Evolutionary conservation across 805 yeast species (phyloP), one percentile per base, ranked within the genome.

Genomic region (Saturnispora halmiae): DNA sequence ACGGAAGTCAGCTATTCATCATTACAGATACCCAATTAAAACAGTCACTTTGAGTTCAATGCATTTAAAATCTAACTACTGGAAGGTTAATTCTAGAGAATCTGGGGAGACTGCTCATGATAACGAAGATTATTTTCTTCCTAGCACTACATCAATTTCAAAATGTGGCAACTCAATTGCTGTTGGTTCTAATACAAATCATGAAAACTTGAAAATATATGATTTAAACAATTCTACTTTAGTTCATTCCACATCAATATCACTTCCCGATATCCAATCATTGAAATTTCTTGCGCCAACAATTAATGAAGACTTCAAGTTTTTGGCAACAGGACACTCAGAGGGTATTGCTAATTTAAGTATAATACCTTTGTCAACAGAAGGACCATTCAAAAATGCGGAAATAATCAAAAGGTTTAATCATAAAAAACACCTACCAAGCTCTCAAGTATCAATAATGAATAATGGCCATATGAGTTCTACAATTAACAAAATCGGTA

Each of bases 341-440:
- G 73, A 75, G 44, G 96, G 96, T 2, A 63, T 72, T 41, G 84
- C 78, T 0, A 84, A 88, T 58, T 57, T 87, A 44, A 74, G 84
- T 3, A 65, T 80, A 14, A 67, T 86, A 7, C 92, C 94, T 1
- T 55, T 61, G 20, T 53, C 64, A 7, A 64, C 61, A 4, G 42
- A 44, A 22, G 24, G 48, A 2, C 69, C 52, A 3, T 56, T 61
- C 18, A 56, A 69, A 19, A 65, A 70, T 41, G 95, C 96, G 0
- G 85, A 78, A 55, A 80, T 87, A 16, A 63, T 81, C 46, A 82
- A 77, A 55, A 65, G 94, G 29, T 87, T 79, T 64, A 84, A 84
- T 58, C 96, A 87, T 61, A 64, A 70, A 38, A 79, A 78, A 49
- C 87, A 79, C 53, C 57, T 83, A 2, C 35, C 24, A 5, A 18